phyloP scores from a whole-genome alignment of 352 stramenopile genomes.

The Pythium vanterpoolii region DNA sequence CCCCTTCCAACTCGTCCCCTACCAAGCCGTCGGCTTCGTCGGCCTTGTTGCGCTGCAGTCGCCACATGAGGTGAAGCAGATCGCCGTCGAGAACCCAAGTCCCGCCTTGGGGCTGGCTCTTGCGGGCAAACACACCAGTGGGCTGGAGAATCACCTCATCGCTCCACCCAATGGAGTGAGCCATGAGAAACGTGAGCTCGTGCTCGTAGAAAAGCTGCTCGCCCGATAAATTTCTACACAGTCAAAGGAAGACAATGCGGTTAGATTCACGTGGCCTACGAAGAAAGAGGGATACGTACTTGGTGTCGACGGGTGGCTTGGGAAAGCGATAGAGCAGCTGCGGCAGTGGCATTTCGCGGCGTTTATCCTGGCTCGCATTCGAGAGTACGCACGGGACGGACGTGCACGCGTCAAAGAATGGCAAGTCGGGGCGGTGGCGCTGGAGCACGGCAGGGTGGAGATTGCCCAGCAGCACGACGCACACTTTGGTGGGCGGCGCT shows the following conservation, averaged over 20 bases:
- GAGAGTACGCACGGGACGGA: conserved; percentile 63
- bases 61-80: conserved; percentile 81
- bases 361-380: conserved; percentile 52
- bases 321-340: conserved; percentile 75
- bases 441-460: conserved; percentile 71
- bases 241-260: not conserved
- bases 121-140: conserved; percentile 55
- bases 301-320: conserved; percentile 54
- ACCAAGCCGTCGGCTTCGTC: conserved; percentile 26
- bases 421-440: conserved; percentile 56
- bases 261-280: too few relatives aligned
- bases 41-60: conserved; percentile 25
- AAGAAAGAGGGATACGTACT: conserved; percentile 27
- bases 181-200: conserved; percentile 79
- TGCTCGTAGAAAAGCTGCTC: conserved; percentile 77
- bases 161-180: conserved; percentile 67
- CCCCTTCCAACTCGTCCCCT: conserved; percentile 33
- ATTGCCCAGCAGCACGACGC: conserved; percentile 63
- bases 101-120: conserved; percentile 59
- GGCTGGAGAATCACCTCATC: conserved; percentile 73
- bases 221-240: conserved; percentile 35
- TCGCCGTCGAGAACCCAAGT: conserved; percentile 80
- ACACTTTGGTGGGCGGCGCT: conserved; percentile 56
- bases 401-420: conserved; percentile 73
- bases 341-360: conserved; percentile 52